A percentile compares a stretch with the other conserved stretches of the same genome.
Conservation (phyloP, 768 basidiomycete species). For the Naganishia vishniacii region DNA sequence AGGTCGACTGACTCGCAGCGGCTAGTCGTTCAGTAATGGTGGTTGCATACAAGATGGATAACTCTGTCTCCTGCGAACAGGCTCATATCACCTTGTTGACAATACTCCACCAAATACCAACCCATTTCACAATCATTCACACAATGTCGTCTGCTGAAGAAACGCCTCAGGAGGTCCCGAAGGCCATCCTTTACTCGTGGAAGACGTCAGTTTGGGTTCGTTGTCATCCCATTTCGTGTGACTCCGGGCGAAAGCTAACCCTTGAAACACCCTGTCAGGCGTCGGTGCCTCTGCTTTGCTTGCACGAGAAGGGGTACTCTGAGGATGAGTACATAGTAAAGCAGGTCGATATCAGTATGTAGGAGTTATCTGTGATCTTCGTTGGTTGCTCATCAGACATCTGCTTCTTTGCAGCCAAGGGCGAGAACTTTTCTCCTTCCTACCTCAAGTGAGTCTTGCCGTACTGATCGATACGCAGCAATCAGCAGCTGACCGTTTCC, state of each 20-base stretch:
- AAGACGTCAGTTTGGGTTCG: constrained; percentile 57
- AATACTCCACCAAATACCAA: not conserved
- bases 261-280: constrained; percentile 32
- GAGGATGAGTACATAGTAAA: constrained; percentile 67
- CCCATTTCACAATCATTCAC: not conserved
- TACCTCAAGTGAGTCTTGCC: constrained; percentile 52
- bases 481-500: not conserved
- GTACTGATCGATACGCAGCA: not conserved
- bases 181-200: constrained; percentile 74
- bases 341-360: constrained; percentile 61
- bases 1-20: too few species aligned
- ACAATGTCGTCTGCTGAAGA: constrained; percentile 4
- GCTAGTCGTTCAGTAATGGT: too few species aligned
- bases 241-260: not conserved
- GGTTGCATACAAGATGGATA: too few species aligned
- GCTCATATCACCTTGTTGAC: not conserved
- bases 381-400: not conserved
- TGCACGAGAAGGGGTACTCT: constrained; percentile 74
- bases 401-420: constrained; percentile 22
- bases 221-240: not conserved
- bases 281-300: constrained; percentile 45
- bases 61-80: too few species aligned
- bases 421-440: constrained; percentile 64
- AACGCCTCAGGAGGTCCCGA: constrained; percentile 47
- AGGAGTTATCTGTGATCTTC: not conserved